Evolutionary conservation across 345 rosid genomes (phyloP).

Genomic region (Aquilaria yunnanensis): DNA sequence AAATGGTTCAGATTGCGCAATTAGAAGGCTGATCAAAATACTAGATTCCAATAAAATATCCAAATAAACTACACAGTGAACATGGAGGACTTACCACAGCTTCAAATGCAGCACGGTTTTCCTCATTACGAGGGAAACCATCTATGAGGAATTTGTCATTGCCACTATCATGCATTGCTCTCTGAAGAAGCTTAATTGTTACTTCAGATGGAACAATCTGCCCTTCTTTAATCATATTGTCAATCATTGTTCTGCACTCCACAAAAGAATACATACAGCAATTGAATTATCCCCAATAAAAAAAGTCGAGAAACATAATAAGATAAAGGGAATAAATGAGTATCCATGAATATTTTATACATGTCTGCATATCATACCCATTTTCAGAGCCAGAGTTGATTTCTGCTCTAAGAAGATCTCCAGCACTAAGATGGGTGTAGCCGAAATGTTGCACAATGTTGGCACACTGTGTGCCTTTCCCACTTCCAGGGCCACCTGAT

Average conservation of each 20-base stretch:
- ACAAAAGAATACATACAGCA: not conserved
- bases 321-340: too few species aligned
- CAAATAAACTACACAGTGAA: not conserved
- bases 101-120: constrained; percentile 68
- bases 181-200: constrained; percentile 70
- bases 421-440: constrained; percentile 75
- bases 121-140: constrained; percentile 88
- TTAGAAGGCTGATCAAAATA: not conserved
- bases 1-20: constrained; percentile 1
- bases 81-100: constrained; percentile 38
- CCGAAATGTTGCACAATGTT: constrained; percentile 54
- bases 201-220: constrained; percentile 86
- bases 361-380: constrained; percentile 33
- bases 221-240: constrained; percentile 58
- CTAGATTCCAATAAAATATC: not conserved
- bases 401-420: constrained; percentile 76
- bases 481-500: constrained; percentile 94
- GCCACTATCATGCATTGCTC: constrained; percentile 49
- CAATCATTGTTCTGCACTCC: constrained; percentile 51
- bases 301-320: not conserved
- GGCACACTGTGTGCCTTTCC: constrained; percentile 80
- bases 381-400: constrained; percentile 66
- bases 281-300: not conserved
- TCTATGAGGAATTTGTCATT: constrained; percentile 69
- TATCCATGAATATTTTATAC: too few species aligned